phyloP scores from a whole-genome alignment of 805 yeast species.

The Candida cerambycidarum region DNA sequence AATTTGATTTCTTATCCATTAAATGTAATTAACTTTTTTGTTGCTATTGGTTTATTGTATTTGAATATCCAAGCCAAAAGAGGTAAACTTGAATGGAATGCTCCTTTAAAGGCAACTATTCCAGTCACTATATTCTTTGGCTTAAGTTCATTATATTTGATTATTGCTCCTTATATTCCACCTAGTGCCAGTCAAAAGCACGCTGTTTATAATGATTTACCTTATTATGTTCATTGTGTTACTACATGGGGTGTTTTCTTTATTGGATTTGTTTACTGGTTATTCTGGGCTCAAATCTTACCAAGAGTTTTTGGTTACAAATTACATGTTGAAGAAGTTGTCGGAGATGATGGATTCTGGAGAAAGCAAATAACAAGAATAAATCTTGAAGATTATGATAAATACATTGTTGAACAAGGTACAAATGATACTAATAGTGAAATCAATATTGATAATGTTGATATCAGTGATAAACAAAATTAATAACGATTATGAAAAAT shows the following conservation, averaged over 20 bases:
- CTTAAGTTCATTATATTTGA: conserved; percentile 63
- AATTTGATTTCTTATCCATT: conserved; percentile 81
- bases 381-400: conserved; percentile 1
- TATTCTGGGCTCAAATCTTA: conserved; percentile 56
- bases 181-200: conserved; percentile 56
- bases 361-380: conserved; percentile 46
- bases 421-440: background rate
- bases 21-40: conserved; percentile 68
- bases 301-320: conserved; percentile 57
- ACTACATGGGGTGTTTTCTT: conserved; percentile 78
- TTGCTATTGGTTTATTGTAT: conserved; percentile 62
- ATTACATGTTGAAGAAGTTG: conserved; percentile 50
- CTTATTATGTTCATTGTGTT: conserved; percentile 78
- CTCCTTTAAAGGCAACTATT: conserved; percentile 66
- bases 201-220: conserved; percentile 64
- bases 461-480: too few relatives aligned
- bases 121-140: conserved; percentile 65
- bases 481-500: too few relatives aligned
- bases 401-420: conserved; percentile 4
- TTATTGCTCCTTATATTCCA: conserved; percentile 78
- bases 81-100: conserved; percentile 62
- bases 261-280: conserved; percentile 65
- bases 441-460: too few relatives aligned
- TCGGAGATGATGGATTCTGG: conserved; percentile 74
- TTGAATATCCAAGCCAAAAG: conserved; percentile 51